Percentiles rank a stretch among this genome's conserved stretches.
Evolutionary conservation across 176 grass and related monocot genomes (phyloP).

Genomic region (Carex kokanica): DNA sequence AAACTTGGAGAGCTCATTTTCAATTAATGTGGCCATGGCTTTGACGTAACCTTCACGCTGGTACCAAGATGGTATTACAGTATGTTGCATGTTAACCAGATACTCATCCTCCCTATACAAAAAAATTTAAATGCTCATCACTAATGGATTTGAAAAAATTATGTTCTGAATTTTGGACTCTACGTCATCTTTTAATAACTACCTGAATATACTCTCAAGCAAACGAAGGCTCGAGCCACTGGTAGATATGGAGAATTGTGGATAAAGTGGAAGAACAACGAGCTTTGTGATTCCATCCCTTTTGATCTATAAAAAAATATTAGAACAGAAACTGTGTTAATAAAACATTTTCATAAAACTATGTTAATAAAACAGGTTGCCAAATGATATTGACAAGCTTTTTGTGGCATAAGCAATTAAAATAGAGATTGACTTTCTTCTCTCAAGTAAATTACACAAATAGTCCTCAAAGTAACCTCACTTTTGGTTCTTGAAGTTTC

Average conservation of each 20-base stretch:
- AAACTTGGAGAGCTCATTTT: conserved; percentile 83
- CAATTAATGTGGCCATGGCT: conserved; percentile 89
- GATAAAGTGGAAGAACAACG: conserved; percentile 96
- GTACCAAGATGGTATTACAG: conserved; percentile 99
- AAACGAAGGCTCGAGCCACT: conserved; percentile 98
- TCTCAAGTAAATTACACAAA: neutral
- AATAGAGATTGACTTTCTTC: neutral
- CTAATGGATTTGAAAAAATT: neutral
- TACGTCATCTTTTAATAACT: conserved; percentile 5
- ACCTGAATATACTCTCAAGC: conserved; percentile 98
- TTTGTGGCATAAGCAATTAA: neutral
- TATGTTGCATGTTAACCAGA: conserved; percentile 99
- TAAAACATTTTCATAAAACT: neutral
- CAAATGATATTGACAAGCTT: neutral
- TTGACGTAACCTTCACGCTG: conserved; percentile 99
- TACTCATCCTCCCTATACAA: conserved; percentile 91
- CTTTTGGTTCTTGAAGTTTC: neutral
- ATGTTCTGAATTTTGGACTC: neutral
- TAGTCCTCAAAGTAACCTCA: neutral
- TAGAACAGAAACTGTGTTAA: conserved; percentile 5
- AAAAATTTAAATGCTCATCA: neutral
- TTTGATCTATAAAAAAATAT: conserved; percentile 66
- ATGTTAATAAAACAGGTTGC: neutral
- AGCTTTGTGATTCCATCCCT: conserved; percentile 94
- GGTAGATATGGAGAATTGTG: conserved; percentile 99